Evolutionary conservation across 768 basidiomycete genomes (phyloP), one percentile per base, ranked within the genome.

Genomic region (Rhodotorula sphaerocarpa): DNA sequence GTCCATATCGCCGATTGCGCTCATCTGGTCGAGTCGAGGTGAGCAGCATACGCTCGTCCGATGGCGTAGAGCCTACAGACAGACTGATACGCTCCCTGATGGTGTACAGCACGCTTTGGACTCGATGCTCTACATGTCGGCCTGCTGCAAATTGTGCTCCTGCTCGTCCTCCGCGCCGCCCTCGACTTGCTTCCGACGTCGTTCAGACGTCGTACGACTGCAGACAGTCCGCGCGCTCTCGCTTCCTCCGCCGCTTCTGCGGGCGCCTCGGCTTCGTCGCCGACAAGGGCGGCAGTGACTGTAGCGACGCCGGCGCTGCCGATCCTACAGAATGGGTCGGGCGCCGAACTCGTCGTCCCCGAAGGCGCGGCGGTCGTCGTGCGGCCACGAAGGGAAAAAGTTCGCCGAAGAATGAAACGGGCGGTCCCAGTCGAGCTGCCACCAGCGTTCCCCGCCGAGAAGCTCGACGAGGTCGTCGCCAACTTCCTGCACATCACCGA

Each of bases 121-220:
- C 60, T 70, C 30, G 69, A 70, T 39, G 44, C 36, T 9, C 56
- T 70, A n/a, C 69, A 70, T 44, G 39, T 70, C 18, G 65, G 61
- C 7, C 34, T 70, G 7, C n/a, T 67, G 20, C 69, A 70, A 47
- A 56, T 70, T 23, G 30, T 70, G 18, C 41, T 70, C 1, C 55
- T 70, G 4, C 44, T 70, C 39, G 50, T 70, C 48, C 43, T 64
- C n/a, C 41, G 46, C 5, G 44, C 58, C 1, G 45, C 45, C 1
- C 50, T 67, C 55, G 58, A 60, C 28, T 14, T 50, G 6, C 1
- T 56, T 6, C 59, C 59, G 3, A 36, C 25, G 2, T 9, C 25
- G 9, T 10, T 44, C 23, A 50, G 23, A 21, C 41, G 20, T 33
- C 25, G 15, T 15, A 7, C 50, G 18, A 23, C 50, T 7, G 15